Evolutionary conservation across 2,329 filamentous ascomycete genomes (phyloP), one percentile per base, ranked within the genome.

Genomic region (Verruconis gallopava): DNA sequence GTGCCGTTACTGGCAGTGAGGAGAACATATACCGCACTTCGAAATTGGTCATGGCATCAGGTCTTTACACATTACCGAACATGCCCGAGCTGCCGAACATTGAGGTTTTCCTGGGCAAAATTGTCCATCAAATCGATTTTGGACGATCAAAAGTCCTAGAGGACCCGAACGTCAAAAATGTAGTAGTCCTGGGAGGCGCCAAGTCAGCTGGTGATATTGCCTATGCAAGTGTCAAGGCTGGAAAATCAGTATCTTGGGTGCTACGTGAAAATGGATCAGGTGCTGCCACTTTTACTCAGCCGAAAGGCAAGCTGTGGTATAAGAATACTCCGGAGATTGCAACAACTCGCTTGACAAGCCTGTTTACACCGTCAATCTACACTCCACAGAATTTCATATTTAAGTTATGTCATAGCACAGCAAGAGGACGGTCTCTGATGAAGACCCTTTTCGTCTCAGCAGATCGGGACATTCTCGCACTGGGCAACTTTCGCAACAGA

Each of bases 161-260:
- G 9, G 21, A 41, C 21, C 13, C 43, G 14, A 39, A 44, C 11
- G 41, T 55, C 12, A 46, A 52, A 37, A 48, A 55, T 25, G 38
- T 62, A 21, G 43, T 53, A 2, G 53, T 64, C 1, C 33, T 62
- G 12, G 60, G 61, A 12, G 60, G 49, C 3, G 58, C 52, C 11
- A 62, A 62, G 37, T 64, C 60, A 5, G 51, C 60, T 4, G 60
- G 57, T 14, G 61, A 63, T 44, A 55, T 63, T 49, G 54, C 57
- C 1, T 64, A 63, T 42, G 53, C 55, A 28, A 46, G 48, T 5
- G 52, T 51, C 19, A 60, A 60, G 46, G 51, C 51, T 2, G 52
- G 51, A 13, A 60, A 59, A 37, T 49, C 36, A 0, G 56, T 62
- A 2, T 51, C 47, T 13, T 64, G 60, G 60, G 52, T 62, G 36